A percentile compares a stretch with the other conserved stretches of the same genome.
phyloP scores from a whole-genome alignment of 331 rosid species.

The Erythrophleum ivorense region DNA sequence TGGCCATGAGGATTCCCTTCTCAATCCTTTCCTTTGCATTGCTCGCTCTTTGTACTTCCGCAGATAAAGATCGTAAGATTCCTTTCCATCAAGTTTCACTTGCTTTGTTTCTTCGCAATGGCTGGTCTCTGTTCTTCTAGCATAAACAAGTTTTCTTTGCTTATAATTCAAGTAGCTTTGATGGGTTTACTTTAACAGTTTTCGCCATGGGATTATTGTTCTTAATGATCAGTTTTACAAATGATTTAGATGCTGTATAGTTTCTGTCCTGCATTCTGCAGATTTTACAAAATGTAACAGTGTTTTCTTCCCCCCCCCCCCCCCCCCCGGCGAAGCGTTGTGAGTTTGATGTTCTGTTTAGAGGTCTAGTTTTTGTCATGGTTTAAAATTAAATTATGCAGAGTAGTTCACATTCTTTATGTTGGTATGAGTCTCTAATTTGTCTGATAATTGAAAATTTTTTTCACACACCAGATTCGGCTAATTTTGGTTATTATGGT shows the following conservation, averaged over 20 bases:
- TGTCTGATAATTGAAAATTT: neutral
- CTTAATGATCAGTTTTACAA: neutral
- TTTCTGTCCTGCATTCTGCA: neutral
- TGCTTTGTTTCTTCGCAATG: neutral
- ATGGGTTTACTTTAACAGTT: neutral
- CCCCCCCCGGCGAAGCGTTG: too few relatives aligned
- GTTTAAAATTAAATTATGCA: neutral
- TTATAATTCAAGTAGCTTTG: neutral
- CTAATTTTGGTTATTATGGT: slow-evolving; percentile 60
- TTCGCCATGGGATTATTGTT: neutral
- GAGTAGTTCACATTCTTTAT: neutral
- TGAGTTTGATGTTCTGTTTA: too few relatives aligned
- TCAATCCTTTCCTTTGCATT: slow-evolving; percentile 43
- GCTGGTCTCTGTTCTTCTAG: neutral
- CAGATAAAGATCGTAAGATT: slow-evolving; percentile 36
- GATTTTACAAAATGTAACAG: neutral
- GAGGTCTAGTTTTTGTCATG: neutral
- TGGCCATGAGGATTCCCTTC: slow-evolving; percentile 42
- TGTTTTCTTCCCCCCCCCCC: neutral
- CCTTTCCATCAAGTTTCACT: neutral
- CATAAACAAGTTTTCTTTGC: neutral
- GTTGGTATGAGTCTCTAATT: neutral
- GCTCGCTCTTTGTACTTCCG: slow-evolving; percentile 43
- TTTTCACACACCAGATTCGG: neutral
- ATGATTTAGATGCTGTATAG: neutral